Evolutionary conservation across 1,284 basidiomycete species (phyloP).

Genomic region (Cutaneotrichosporon mucoides): DNA sequence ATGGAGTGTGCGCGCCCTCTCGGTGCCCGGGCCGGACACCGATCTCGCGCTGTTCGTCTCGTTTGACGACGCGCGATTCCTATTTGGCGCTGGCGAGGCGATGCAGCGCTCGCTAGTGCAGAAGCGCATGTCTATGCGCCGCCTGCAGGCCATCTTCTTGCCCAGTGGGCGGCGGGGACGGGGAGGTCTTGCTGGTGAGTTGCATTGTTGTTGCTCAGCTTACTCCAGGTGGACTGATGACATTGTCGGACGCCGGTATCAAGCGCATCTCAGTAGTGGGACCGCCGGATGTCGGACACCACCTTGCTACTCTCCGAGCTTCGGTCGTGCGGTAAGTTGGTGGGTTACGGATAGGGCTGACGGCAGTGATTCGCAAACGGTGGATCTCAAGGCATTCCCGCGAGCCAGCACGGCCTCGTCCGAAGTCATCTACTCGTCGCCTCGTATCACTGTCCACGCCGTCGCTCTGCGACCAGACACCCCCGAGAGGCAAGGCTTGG

Average conservation of each 20-base stretch:
- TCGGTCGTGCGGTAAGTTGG: slow-evolving; percentile 28
- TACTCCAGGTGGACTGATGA: slow-evolving; percentile 69
- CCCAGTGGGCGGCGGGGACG: slow-evolving; percentile 58
- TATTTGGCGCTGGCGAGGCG: slow-evolving; percentile 83
- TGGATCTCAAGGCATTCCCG: slow-evolving; percentile 17
- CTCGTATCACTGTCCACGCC: slow-evolving; percentile 30
- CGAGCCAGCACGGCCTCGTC: slow-evolving; percentile 9
- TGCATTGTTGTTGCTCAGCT: slow-evolving; percentile 6
- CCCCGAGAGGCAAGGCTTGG: background rate
- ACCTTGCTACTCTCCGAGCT: slow-evolving; percentile 59
- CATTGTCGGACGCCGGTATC: slow-evolving; percentile 67
- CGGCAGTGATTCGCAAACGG: slow-evolving; percentile 13
- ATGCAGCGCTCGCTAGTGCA: slow-evolving; percentile 69
- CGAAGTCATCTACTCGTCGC: slow-evolving; percentile 24
- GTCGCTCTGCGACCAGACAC: slow-evolving; percentile 23
- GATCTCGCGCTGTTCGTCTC: slow-evolving; percentile 69
- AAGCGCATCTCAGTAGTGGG: slow-evolving; percentile 62
- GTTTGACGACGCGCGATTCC: slow-evolving; percentile 72
- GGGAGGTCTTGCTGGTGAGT: slow-evolving; percentile 64
- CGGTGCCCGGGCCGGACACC: slow-evolving; percentile 62
- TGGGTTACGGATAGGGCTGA: slow-evolving; percentile 24
- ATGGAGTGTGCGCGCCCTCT: slow-evolving; percentile 48
- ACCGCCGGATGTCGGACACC: slow-evolving; percentile 66
- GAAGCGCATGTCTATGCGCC: slow-evolving; percentile 61
- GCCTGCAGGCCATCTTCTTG: slow-evolving; percentile 67